phyloP scores from a whole-genome alignment of 2,329 filamentous ascomycete species.

The Fusarium citri region DNA sequence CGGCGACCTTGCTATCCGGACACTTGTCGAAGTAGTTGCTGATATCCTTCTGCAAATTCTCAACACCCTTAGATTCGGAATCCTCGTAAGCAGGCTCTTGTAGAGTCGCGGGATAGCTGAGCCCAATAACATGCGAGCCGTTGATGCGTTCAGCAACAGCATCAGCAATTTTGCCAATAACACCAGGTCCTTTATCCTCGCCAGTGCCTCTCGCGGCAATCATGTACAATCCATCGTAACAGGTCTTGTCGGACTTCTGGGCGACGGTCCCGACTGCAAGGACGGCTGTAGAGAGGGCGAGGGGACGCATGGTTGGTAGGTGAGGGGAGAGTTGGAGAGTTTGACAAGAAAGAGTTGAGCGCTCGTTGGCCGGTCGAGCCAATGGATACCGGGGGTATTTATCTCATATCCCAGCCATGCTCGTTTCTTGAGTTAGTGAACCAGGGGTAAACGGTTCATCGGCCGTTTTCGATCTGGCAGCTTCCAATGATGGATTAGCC shows the following conservation, averaged over 20 bases:
- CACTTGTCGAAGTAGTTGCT: constrained; percentile 51
- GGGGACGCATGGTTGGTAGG: constrained; percentile 31
- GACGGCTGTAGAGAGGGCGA: constrained; percentile 39
- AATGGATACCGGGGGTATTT: constrained; percentile 18
- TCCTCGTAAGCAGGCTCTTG: constrained; percentile 48
- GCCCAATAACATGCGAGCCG: constrained; percentile 50
- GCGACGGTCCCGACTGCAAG: constrained; percentile 41
- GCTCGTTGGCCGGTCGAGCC: not conserved
- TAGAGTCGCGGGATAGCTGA: constrained; percentile 55
- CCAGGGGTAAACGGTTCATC: constrained; percentile 13
- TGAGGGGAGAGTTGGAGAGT: not conserved
- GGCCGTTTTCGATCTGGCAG: constrained; percentile 9
- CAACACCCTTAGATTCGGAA: constrained; percentile 51
- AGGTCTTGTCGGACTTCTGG: constrained; percentile 34
- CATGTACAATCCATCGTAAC: constrained; percentile 52
- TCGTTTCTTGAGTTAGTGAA: constrained; percentile 5
- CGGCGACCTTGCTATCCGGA: constrained; percentile 54
- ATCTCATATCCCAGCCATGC: constrained; percentile 9
- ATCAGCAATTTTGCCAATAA: constrained; percentile 50
- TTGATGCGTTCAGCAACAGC: constrained; percentile 49
- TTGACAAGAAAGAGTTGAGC: not conserved
- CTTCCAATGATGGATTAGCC: constrained; percentile 37
- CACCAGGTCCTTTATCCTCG: constrained; percentile 52
- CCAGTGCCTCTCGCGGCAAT: constrained; percentile 55
- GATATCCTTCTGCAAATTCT: constrained; percentile 42